Evolutionary conservation across 345 rosid genomes (phyloP).

Genomic region (Isatis tinctoria): DNA sequence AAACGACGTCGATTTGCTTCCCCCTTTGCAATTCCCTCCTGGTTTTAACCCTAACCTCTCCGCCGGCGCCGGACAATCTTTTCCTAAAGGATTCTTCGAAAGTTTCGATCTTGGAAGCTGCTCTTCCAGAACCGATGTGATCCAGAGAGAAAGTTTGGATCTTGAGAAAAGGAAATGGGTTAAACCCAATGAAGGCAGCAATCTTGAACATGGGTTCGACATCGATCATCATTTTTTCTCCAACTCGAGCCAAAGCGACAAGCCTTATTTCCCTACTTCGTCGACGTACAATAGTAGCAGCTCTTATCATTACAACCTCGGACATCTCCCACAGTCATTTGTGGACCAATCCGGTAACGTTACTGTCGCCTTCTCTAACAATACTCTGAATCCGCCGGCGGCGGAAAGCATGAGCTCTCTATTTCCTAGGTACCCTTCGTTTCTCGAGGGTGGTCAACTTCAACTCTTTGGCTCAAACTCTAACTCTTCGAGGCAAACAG

Average conservation of each 20-base stretch:
- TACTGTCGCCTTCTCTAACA: conserved; percentile 40
- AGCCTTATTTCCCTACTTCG: conserved; percentile 21
- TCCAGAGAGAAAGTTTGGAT: conserved; percentile 19
- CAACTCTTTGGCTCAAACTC: conserved; percentile 36
- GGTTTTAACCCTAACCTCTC: conserved; percentile 50
- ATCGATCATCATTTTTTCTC: conserved; percentile 39
- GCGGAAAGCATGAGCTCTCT: conserved; percentile 34
- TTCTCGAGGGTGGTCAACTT: conserved; percentile 33
- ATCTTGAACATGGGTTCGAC: conserved; percentile 11
- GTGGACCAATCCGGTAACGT: conserved; percentile 56
- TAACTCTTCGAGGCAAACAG: conserved; percentile 19
- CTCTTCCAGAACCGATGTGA: conserved; percentile 32
- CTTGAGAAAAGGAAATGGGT: conserved; percentile 50
- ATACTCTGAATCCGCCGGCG: conserved; percentile 20
- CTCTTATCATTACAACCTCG: conserved; percentile 46
- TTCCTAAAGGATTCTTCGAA: conserved; percentile 22
- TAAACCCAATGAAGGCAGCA: conserved; percentile 6
- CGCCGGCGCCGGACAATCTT: conserved; percentile 34
- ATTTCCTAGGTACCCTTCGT: conserved; percentile 50
- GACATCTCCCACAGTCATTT: conserved; percentile 52
- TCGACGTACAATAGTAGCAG: conserved; percentile 21
- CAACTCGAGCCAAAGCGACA: conserved; percentile 35
- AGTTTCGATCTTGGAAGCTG: conserved; percentile 35
- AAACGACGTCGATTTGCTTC: conserved; percentile 73
- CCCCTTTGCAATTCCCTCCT: conserved; percentile 70